Evolutionary conservation across 2,329 filamentous ascomycete species (phyloP).

Genomic region (Amphichorda felina): DNA sequence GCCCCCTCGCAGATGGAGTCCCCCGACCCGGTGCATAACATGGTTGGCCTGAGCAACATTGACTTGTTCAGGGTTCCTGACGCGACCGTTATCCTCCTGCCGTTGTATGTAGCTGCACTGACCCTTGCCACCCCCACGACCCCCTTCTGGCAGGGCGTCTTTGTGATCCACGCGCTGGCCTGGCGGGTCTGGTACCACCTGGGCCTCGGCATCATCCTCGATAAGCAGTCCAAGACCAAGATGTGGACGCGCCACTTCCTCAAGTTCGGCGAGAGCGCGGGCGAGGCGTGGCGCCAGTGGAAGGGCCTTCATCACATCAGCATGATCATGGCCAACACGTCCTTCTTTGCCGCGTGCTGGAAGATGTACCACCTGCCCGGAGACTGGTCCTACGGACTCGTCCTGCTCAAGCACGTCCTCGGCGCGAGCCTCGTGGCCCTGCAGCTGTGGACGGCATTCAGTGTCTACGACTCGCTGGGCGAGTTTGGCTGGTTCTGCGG

Average conservation of each 20-base stretch:
- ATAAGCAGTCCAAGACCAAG: constrained; percentile 79
- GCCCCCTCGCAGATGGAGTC: constrained; percentile 15
- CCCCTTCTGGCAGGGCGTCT: constrained; percentile 60
- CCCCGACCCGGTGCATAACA: constrained; percentile 65
- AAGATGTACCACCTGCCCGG: constrained; percentile 87
- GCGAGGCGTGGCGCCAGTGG: constrained; percentile 96
- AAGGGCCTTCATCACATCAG: constrained; percentile 91
- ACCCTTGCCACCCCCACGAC: constrained; percentile 70
- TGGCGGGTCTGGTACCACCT: constrained; percentile 91
- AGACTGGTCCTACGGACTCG: constrained; percentile 80
- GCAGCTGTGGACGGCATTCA: constrained; percentile 85
- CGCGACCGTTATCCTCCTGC: constrained; percentile 64
- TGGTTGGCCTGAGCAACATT: constrained; percentile 72
- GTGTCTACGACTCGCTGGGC: constrained; percentile 88
- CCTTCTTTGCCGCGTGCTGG: constrained; percentile 84
- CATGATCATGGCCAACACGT: constrained; percentile 79
- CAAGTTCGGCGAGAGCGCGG: constrained; percentile 83
- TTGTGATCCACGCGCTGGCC: constrained; percentile 65
- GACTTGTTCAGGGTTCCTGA: constrained; percentile 85
- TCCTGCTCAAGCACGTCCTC: constrained; percentile 75
- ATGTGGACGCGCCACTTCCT: constrained; percentile 96
- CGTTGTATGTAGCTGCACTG: constrained; percentile 62
- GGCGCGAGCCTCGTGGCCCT: constrained; percentile 71
- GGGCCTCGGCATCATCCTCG: constrained; percentile 75
- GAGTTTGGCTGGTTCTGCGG: constrained; percentile 99